phyloP scores from a whole-genome alignment of 169 alveolate species.

The Plasmodium berghei region DNA sequence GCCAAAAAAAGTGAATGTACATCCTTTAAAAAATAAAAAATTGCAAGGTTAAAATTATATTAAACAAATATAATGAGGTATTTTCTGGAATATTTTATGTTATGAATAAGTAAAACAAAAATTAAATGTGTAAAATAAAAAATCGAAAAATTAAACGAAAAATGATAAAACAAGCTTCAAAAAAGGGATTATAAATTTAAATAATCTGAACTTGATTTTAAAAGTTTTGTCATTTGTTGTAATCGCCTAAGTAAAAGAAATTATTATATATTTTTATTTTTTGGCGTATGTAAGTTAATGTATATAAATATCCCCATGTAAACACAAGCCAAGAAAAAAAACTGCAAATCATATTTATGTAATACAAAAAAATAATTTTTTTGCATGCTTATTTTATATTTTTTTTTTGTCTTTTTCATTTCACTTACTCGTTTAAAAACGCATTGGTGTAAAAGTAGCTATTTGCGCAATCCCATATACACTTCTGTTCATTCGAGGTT shows the following conservation, averaged over 20 bases:
- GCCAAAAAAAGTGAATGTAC: too few relatives aligned
- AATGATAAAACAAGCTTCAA: constrained; percentile 4
- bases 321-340: too few relatives aligned
- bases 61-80: constrained; percentile 2
- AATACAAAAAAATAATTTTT: too few relatives aligned
- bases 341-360: too few relatives aligned
- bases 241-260: constrained; percentile 39
- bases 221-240: constrained; percentile 67
- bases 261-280: neutral
- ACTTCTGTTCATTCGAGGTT: constrained; percentile 56
- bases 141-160: neutral
- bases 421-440: constrained; percentile 63
- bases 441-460: constrained; percentile 70
- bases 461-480: constrained; percentile 73
- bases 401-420: constrained; percentile 5
- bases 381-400: neutral
- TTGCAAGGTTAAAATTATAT: constrained; percentile 4
- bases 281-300: neutral
- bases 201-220: constrained; percentile 56
- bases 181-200: constrained; percentile 21
- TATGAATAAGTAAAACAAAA: too few relatives aligned
- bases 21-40: too few relatives aligned
- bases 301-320: neutral
- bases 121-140: neutral
- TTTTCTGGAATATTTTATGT: neutral